phyloP scores from a whole-genome alignment of 2,329 filamentous ascomycete species.

The Furcasterigmium furcatum region DNA sequence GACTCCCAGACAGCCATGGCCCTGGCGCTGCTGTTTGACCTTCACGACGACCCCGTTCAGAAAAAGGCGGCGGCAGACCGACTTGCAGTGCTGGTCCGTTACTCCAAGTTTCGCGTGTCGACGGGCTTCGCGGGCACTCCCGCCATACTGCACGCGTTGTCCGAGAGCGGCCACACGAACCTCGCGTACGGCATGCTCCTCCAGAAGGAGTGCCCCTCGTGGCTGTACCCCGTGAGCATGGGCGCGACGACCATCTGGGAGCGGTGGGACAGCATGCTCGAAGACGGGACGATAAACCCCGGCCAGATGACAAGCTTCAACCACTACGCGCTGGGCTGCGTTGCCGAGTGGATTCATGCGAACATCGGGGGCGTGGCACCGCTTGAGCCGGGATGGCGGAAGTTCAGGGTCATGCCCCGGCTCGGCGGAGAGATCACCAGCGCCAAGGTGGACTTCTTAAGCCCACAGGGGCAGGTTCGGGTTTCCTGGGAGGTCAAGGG shows the following conservation, averaged over 20 bases:
- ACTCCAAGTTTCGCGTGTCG: conserved; percentile 28
- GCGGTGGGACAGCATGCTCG: conserved; percentile 44
- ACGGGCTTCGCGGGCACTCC: conserved; percentile 44
- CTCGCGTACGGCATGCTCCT: conserved; percentile 45
- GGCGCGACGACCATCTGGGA: conserved; percentile 48
- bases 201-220: conserved; percentile 39
- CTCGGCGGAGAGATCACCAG: no score
- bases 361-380: conserved; percentile 36
- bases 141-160: conserved; percentile 26
- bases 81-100: conserved; percentile 26
- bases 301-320: conserved; percentile 48
- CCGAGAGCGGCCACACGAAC: conserved; percentile 19
- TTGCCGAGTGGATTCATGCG: conserved; percentile 43
- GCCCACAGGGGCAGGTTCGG: no score
- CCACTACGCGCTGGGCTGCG: conserved; percentile 46
- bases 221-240: conserved; percentile 45
- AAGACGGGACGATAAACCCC: conserved; percentile 38
- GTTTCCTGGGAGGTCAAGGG: no score
- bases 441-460: no score
- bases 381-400: conserved; percentile 28
- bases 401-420: no score
- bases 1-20: conserved; percentile 35
- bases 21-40: conserved; percentile 30
- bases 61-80: conserved; percentile 15
- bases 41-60: conserved; percentile 21